These are phyloP conservation scores for Botrytis sinoallii DNA, from an alignment of 2,329 filamentous ascomycete genomes.

Conservation along the genomic window DNA sequence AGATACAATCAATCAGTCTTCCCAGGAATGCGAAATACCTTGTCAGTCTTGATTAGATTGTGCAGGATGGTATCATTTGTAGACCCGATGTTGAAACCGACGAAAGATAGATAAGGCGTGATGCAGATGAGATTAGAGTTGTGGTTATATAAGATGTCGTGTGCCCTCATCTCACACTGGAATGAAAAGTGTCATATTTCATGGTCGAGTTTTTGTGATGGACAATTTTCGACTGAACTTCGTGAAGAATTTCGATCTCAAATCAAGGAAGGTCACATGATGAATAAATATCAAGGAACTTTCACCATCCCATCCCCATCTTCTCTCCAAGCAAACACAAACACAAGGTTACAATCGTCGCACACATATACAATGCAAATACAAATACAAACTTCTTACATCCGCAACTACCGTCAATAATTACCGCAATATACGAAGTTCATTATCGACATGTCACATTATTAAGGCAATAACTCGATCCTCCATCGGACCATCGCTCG, in stretches of 20 bases:
- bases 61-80: conserved; percentile 19
- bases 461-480: background rate
- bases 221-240: background rate
- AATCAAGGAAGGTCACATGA: conserved; percentile 4
- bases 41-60: conserved; percentile 19
- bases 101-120: conserved; percentile 3
- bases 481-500: background rate
- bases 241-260: background rate
- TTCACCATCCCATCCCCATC: background rate
- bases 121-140: conserved; percentile 4
- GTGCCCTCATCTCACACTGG: background rate
- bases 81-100: conserved; percentile 11
- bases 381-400: background rate
- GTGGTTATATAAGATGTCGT: conserved; percentile 13
- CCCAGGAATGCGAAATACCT: conserved; percentile 12
- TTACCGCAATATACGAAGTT: background rate
- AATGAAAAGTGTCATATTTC: background rate
- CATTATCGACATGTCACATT: conserved; percentile 3
- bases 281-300: background rate
- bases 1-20: conserved; percentile 14
- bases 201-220: background rate
- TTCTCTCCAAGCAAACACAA: background rate
- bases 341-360: background rate
- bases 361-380: background rate
- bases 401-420: background rate